Conservation (phyloP, 805 yeast species). For the Priceomyces haplophilus region DNA sequence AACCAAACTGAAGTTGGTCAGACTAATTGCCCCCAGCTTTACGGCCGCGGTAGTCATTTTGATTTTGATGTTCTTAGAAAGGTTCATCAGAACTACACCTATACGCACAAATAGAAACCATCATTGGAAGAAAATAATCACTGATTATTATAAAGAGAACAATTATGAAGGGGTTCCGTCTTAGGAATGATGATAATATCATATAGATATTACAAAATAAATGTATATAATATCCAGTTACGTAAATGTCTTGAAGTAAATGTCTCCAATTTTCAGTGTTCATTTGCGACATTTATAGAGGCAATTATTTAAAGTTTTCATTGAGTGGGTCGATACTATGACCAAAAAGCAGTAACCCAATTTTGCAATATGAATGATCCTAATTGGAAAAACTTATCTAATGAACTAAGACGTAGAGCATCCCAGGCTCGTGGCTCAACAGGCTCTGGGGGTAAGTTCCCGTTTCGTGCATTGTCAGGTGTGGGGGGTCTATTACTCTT, state of each 20-base stretch:
- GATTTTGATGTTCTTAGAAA: constrained; percentile 50
- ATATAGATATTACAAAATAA: constrained; percentile 7
- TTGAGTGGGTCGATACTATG: background rate
- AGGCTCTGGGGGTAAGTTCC: constrained; percentile 29
- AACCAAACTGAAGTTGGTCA: constrained; percentile 53
- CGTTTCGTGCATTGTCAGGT: constrained; percentile 40
- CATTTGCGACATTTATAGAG: constrained; percentile 3
- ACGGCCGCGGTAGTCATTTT: constrained; percentile 55
- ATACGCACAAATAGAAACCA: constrained; percentile 66
- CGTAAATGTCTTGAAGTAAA: background rate
- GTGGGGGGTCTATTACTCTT: constrained; percentile 39
- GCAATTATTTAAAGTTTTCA: constrained; percentile 1
- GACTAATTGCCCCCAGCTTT: constrained; percentile 65
- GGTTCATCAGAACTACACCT: constrained; percentile 56
- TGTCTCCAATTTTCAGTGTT: background rate
- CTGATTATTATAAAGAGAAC: constrained; percentile 53
- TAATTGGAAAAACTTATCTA: constrained; percentile 40
- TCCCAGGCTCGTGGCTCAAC: constrained; percentile 24
- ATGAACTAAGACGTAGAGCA: constrained; percentile 41
- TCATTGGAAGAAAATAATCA: constrained; percentile 56
- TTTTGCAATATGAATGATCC: constrained; percentile 38
- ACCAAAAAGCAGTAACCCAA: background rate
- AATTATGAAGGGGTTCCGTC: constrained; percentile 90
- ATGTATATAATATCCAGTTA: background rate
- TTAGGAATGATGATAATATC: constrained; percentile 18